Conservation (phyloP, 2,329 filamentous ascomycete species). For the Aspergillus transmontanensis region DNA sequence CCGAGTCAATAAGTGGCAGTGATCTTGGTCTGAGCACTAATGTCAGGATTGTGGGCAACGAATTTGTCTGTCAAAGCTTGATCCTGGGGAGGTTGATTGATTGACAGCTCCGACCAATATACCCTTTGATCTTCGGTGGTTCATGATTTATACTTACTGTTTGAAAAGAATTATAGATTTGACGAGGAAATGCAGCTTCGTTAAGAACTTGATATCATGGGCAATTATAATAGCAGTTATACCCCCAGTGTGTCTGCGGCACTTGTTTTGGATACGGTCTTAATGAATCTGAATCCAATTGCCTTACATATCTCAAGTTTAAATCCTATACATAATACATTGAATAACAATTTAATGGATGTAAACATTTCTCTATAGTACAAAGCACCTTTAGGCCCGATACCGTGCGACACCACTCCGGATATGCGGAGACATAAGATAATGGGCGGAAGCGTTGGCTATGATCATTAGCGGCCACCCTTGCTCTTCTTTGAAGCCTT, state of each 20-base stretch:
- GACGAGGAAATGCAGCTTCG: neutral
- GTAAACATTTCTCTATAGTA: conserved; percentile 36
- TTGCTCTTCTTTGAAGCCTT: conserved; percentile 43
- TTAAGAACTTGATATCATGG: neutral
- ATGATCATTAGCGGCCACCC: conserved; percentile 28
- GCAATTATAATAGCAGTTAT: conserved; percentile 3
- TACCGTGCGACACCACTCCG: conserved; percentile 15
- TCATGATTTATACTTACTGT: neutral
- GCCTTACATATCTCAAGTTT: neutral
- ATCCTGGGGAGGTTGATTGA: conserved; percentile 81
- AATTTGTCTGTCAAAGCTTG: conserved; percentile 88
- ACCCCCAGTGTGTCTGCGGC: neutral
- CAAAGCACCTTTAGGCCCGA: conserved; percentile 29
- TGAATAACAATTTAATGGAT: conserved; percentile 9
- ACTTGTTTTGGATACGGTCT: neutral
- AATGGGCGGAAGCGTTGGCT: conserved; percentile 9
- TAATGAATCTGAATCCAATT: neutral
- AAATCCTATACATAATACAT: conserved; percentile 5
- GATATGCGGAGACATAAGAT: conserved; percentile 18
- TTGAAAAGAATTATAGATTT: neutral
- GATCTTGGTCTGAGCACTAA: conserved; percentile 46
- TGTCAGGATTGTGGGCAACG: conserved; percentile 74
- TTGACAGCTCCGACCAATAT: conserved; percentile 37
- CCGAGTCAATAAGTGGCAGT: conserved; percentile 28
- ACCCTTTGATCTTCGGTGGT: neutral